Conservation (phyloP, 2,329 filamentous ascomycete genomes). For the Ascochyta koolunga region DNA sequence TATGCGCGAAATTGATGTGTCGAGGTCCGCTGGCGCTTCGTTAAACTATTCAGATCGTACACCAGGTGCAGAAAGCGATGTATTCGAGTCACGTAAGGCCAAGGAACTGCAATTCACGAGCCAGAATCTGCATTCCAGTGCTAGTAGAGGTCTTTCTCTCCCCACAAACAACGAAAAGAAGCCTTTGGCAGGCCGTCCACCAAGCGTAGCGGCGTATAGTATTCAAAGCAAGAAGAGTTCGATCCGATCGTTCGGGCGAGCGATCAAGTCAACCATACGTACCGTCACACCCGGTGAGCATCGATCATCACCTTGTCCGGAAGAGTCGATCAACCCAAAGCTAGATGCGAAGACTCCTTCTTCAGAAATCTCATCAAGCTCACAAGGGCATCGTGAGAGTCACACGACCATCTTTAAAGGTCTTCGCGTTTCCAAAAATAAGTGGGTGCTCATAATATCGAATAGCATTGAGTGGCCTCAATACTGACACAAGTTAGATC, state of each 20-base stretch:
- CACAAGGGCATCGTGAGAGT: neutral
- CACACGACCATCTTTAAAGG: neutral
- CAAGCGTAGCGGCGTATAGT: slow-evolving; percentile 18
- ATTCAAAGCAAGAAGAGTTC: slow-evolving; percentile 34
- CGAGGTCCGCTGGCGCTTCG: slow-evolving; percentile 15
- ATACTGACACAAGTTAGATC: neutral
- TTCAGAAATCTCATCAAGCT: slow-evolving; percentile 4
- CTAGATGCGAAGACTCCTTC: slow-evolving; percentile 11
- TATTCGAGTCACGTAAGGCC: slow-evolving; percentile 32
- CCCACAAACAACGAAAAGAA: slow-evolving; percentile 19
- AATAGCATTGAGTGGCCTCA: neutral
- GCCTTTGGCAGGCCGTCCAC: slow-evolving; percentile 15
- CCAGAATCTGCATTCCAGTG: slow-evolving; percentile 21
- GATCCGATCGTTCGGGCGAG: slow-evolving; percentile 34
- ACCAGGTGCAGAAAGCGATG: slow-evolving; percentile 31
- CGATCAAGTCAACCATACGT: slow-evolving; percentile 46
- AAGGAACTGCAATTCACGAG: slow-evolving; percentile 20
- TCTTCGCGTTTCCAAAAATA: neutral
- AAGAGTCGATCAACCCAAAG: slow-evolving; percentile 10
- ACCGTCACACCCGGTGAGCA: slow-evolving; percentile 42
- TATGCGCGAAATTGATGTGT: slow-evolving; percentile 42
- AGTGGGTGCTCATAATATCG: neutral
- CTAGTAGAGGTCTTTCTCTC: slow-evolving; percentile 12
- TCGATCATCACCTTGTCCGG: slow-evolving; percentile 11
- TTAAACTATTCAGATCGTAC: slow-evolving; percentile 8